phyloP scores from a whole-genome alignment of 495 filamentous ascomycete species.

The Lindgomyces ingoldianus region DNA sequence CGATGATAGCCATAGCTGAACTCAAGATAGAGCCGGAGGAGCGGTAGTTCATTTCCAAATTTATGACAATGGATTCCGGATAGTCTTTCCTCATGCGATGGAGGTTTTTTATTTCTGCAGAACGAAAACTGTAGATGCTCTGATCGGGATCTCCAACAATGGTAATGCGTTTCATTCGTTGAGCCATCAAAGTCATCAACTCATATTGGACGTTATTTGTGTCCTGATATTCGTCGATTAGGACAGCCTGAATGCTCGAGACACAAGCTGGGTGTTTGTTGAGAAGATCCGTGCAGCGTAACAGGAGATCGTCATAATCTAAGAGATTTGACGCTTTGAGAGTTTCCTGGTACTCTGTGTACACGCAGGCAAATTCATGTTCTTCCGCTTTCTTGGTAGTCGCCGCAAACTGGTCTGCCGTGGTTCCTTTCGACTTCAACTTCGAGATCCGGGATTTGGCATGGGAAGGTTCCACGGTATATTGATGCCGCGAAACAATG shows the following conservation, averaged over 20 bases:
- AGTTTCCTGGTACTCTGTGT: conserved; percentile 74
- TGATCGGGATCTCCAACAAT: conserved; percentile 98
- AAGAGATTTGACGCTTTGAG: conserved; percentile 77
- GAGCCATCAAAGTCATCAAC: conserved; percentile 86
- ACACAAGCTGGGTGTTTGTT: conserved; percentile 78
- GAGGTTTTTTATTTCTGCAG: conserved; percentile 91
- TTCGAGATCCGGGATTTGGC: conserved; percentile 80
- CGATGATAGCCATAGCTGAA: conserved; percentile 80
- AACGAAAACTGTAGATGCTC: conserved; percentile 98
- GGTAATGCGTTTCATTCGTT: conserved; percentile 71
- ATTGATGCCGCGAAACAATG: conserved; percentile 65
- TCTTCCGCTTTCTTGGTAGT: conserved; percentile 59
- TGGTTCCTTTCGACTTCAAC: conserved; percentile 73
- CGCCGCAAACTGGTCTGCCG: conserved; percentile 49
- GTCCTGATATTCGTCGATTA: conserved; percentile 98
- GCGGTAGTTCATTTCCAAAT: conserved; percentile 94
- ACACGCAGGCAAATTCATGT: conserved; percentile 75
- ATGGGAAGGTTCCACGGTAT: conserved; percentile 66
- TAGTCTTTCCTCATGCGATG: conserved; percentile 74
- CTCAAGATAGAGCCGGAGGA: conserved; percentile 88
- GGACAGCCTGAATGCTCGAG: conserved; percentile 82
- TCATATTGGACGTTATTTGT: conserved; percentile 96
- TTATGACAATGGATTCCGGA: conserved; percentile 73
- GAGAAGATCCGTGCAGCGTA: conserved; percentile 81
- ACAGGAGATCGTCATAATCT: conserved; percentile 92